These are phyloP conservation scores for Ramalina peruviana DNA, from an alignment of 495 filamentous ascomycete genomes.

Conservation along the genomic window DNA sequence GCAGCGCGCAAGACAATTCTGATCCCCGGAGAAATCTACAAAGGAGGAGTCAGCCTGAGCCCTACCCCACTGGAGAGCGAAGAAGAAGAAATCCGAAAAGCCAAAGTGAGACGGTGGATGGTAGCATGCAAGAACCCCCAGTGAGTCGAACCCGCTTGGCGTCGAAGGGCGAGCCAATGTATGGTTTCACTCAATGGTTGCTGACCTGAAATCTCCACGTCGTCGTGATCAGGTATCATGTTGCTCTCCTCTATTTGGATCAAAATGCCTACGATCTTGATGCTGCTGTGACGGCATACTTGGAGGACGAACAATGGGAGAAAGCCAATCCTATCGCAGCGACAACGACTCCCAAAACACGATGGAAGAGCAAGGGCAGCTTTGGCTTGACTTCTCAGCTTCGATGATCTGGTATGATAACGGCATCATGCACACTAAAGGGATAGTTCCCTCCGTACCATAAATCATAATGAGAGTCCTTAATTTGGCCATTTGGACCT, in stretches of 20 bases:
- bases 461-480: no score
- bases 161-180: neutral
- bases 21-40: conserved; percentile 53
- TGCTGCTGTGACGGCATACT: conserved; percentile 42
- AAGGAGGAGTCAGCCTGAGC: conserved; percentile 46
- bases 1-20: conserved; percentile 48
- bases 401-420: neutral
- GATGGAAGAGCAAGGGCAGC: conserved; percentile 1
- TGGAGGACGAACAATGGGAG: conserved; percentile 60
- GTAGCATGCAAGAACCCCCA: conserved; percentile 54
- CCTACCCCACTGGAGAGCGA: conserved; percentile 53
- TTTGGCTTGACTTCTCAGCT: conserved; percentile 12
- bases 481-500: neutral
- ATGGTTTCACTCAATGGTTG: neutral
- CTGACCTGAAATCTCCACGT: conserved; percentile 4
- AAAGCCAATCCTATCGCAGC: conserved; percentile 44
- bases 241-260: conserved; percentile 56
- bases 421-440: no score
- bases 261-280: conserved; percentile 51
- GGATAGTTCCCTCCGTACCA: no score
- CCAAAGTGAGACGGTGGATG: conserved; percentile 56
- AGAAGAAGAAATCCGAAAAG: conserved; percentile 50
- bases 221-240: conserved; percentile 41
- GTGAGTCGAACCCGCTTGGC: conserved; percentile 20
- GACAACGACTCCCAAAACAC: conserved; percentile 24